A percentile compares a stretch with the other conserved stretches of the same genome.
phyloP scores from a whole-genome alignment of 345 rosid species.

The Rhizophora mangle region DNA sequence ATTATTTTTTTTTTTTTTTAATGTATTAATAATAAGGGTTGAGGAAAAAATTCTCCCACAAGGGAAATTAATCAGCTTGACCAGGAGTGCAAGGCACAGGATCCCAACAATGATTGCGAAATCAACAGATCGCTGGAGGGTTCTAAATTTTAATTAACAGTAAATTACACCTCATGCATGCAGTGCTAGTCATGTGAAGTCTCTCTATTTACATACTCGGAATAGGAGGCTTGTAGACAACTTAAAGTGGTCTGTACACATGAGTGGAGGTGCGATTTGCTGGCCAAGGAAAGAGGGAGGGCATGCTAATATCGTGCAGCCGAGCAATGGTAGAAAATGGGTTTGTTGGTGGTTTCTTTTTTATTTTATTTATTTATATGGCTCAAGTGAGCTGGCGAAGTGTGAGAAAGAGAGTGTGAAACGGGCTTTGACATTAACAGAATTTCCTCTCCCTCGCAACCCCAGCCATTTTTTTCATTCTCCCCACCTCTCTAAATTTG shows the following conservation, averaged over 20 bases:
- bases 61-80: too few relatives aligned
- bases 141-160: too few relatives aligned
- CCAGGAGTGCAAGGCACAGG: too few relatives aligned
- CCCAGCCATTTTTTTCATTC: constrained; percentile 22
- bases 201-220: not conserved
- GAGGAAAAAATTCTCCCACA: too few relatives aligned
- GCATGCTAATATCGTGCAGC: not conserved
- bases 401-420: constrained; percentile 75
- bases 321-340: not conserved
- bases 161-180: too few relatives aligned
- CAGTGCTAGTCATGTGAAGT: too few relatives aligned
- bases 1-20: too few relatives aligned
- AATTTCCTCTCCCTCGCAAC: not conserved
- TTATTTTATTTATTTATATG: constrained; percentile 1
- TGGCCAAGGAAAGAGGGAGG: constrained; percentile 18
- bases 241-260: not conserved
- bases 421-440: constrained; percentile 42
- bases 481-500: constrained; percentile 36
- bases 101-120: too few relatives aligned
- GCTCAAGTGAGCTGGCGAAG: constrained; percentile 58
- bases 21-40: too few relatives aligned
- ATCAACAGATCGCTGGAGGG: too few relatives aligned
- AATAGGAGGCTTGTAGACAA: constrained; percentile 1
- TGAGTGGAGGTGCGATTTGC: constrained; percentile 22
- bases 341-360: not conserved